Evolutionary conservation across 1,284 basidiomycete species (phyloP).

Genomic region (Boletus sp.): DNA sequence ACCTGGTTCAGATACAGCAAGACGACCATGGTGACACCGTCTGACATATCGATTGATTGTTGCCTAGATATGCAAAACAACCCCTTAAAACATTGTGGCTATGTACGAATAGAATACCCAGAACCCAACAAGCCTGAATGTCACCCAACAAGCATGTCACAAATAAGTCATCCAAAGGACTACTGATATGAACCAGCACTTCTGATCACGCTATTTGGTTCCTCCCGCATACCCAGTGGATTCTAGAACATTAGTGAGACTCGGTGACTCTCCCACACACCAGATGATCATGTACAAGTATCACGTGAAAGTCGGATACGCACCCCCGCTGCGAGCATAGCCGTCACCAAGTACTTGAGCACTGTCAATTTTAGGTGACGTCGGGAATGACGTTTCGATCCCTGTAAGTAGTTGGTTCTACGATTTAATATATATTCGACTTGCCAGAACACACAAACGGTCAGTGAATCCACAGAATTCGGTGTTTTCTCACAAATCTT

Average conservation of each 20-base stretch:
- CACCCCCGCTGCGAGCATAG: not conserved
- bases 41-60: not conserved
- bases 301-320: not conserved
- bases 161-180: not conserved
- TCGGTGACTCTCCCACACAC: not conserved
- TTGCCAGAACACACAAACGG: no score
- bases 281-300: not conserved
- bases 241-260: not conserved
- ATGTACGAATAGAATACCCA: no score
- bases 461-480: no score
- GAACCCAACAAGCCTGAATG: no score
- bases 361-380: not conserved
- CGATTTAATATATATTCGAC: not conserved
- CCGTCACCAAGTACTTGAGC: not conserved
- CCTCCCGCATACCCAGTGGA: not conserved
- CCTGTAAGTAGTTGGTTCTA: not conserved
- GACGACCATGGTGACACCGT: not conserved
- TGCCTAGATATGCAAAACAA: not conserved
- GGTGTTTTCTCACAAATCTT: not conserved
- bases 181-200: not conserved
- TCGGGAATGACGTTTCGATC: not conserved
- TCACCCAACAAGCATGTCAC: not conserved
- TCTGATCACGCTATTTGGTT: not conserved
- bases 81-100: not conserved
- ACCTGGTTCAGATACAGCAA: conserved; percentile 1